phyloP scores from a whole-genome alignment of 305 asterid species.

The Fraxinus ornus region DNA sequence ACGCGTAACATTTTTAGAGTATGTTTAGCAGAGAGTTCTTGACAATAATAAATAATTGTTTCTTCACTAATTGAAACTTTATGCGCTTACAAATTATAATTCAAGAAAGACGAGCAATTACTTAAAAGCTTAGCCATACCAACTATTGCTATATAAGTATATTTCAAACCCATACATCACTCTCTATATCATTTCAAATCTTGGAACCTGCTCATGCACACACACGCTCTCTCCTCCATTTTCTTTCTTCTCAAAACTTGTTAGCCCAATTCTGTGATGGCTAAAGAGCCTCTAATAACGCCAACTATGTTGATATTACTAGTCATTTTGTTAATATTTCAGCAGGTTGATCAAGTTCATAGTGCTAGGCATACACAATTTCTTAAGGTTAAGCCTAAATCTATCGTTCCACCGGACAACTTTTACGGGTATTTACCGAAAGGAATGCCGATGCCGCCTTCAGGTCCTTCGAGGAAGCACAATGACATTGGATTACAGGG shows the following conservation, averaged over 20 bases:
- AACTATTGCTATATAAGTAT: background rate
- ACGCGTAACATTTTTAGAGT: background rate
- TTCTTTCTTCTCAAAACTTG: background rate
- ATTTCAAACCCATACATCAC: background rate
- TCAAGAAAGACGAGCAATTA: background rate
- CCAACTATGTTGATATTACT: background rate
- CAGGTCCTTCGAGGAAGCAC: slow-evolving; percentile 68
- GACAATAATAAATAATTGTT: too few relatives aligned
- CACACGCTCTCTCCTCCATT: background rate
- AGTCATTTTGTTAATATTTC: background rate
- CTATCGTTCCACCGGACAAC: slow-evolving; percentile 10
- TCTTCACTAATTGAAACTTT: background rate
- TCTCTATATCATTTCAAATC: background rate
- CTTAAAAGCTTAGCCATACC: background rate
- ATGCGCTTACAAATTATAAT: background rate
- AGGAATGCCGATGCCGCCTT: slow-evolving; percentile 69
- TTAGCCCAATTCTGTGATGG: background rate
- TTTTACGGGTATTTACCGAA: slow-evolving; percentile 55
- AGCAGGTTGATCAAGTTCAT: slow-evolving; percentile 10
- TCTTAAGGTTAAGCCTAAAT: slow-evolving; percentile 40
- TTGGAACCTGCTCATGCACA: background rate
- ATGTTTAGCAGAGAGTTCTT: too few relatives aligned
- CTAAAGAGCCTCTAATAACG: background rate
- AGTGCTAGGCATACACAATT: slow-evolving; percentile 43
- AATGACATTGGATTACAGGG: slow-evolving; percentile 47